A percentile compares a stretch with the other conserved stretches of the same genome.
These are phyloP conservation scores for Paecilomyces dactylethromorphus DNA, from an alignment of 2,329 filamentous ascomycete species.

Conservation along the genomic window DNA sequence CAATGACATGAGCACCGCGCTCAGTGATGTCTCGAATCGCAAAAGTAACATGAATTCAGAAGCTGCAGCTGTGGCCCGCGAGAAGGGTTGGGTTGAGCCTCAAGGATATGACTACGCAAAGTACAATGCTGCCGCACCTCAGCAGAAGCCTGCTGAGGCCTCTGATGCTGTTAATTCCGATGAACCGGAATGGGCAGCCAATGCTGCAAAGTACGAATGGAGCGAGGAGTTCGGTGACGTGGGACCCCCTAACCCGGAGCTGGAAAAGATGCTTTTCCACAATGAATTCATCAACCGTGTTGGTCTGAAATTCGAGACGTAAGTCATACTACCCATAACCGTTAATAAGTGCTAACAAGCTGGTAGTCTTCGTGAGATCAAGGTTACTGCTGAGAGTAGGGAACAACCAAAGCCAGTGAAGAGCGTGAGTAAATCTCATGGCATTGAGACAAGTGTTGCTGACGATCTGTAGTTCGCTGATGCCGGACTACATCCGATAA, in stretches of 20 bases:
- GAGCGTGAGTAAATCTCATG: constrained; percentile 35
- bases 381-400: constrained; percentile 46
- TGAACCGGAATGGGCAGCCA: constrained; percentile 44
- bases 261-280: constrained; percentile 72
- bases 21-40: constrained; percentile 11
- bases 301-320: constrained; percentile 61
- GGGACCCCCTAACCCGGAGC: constrained; percentile 60
- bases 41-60: constrained; percentile 19
- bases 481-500: constrained; percentile 77
- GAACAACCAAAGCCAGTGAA: constrained; percentile 42
- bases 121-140: constrained; percentile 13
- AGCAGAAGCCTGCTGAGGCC: constrained; percentile 12
- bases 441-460: not conserved
- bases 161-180: constrained; percentile 9
- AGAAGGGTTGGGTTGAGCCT: constrained; percentile 33
- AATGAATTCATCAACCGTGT: constrained; percentile 43
- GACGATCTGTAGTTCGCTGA: constrained; percentile 54
- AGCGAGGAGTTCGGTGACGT: constrained; percentile 80
- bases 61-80: constrained; percentile 23
- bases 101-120: constrained; percentile 31
- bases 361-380: constrained; percentile 40
- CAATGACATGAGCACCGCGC: constrained; percentile 14
- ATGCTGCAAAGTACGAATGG: constrained; percentile 72
- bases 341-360: not conserved
- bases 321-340: constrained; percentile 23